phyloP scores from a whole-genome alignment of 176 grass and related monocot genomes.

The Carex kokanica region DNA sequence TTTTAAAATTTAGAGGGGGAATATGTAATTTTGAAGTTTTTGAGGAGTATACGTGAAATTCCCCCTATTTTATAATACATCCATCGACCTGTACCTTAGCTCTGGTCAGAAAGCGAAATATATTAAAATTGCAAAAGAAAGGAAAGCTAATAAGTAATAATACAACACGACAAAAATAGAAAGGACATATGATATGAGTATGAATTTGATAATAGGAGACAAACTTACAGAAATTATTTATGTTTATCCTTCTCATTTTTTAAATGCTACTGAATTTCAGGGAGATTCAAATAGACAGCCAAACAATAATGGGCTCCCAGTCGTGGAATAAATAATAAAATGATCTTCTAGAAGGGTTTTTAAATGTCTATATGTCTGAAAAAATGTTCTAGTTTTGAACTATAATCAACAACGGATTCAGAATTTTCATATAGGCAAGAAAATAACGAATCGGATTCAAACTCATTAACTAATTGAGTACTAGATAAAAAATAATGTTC shows the following conservation, averaged over 20 bases:
- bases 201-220: neutral
- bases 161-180: neutral
- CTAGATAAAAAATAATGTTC: too few relatives aligned
- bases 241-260: neutral
- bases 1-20: too few relatives aligned
- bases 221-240: neutral
- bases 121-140: neutral
- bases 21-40: too few relatives aligned
- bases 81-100: neutral
- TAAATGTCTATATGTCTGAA: neutral
- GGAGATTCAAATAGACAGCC: neutral
- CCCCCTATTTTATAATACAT: conserved; percentile 6
- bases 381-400: neutral
- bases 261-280: neutral
- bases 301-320: neutral
- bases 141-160: neutral
- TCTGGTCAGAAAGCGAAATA: neutral
- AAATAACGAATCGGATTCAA: too few relatives aligned
- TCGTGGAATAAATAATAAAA: neutral
- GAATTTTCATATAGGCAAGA: too few relatives aligned
- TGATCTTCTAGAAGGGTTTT: neutral
- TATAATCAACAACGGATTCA: neutral
- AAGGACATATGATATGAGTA: neutral
- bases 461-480: too few relatives aligned
- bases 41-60: too few relatives aligned